These are phyloP conservation scores for Elongisporangium prolatum DNA, from an alignment of 352 stramenopile genomes.

Conservation along the genomic window DNA sequence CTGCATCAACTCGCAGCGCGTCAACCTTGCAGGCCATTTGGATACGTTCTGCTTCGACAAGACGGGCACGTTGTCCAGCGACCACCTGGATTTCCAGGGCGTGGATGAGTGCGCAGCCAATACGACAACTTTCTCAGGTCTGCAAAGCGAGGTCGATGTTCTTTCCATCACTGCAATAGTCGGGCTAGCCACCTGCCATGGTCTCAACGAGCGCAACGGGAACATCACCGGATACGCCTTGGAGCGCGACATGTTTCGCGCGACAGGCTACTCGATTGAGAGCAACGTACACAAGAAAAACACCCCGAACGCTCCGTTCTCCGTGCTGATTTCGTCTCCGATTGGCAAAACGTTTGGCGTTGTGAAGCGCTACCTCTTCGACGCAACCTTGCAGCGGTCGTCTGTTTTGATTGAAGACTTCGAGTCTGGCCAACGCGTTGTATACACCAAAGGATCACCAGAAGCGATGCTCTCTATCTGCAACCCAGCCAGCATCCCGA, in stretches of 20 bases:
- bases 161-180: conserved; percentile 55
- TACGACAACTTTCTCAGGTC: conserved; percentile 29
- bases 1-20: conserved; percentile 67
- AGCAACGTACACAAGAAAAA: conserved; percentile 39
- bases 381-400: conserved; percentile 61
- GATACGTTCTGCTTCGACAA: conserved; percentile 85
- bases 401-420: conserved; percentile 71
- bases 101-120: conserved; percentile 48
- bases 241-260: conserved; percentile 70
- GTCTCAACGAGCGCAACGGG: conserved; percentile 43
- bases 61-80: conserved; percentile 71
- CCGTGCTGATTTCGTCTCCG: conserved; percentile 56
- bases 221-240: conserved; percentile 62
- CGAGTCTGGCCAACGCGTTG: conserved; percentile 48
- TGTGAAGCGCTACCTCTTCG: conserved; percentile 68
- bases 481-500: conserved; percentile 47
- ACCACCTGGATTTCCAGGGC: conserved; percentile 68
- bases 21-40: conserved; percentile 68
- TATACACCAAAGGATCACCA: conserved; percentile 69
- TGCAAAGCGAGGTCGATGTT: conserved; percentile 68
- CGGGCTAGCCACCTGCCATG: conserved; percentile 65
- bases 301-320: conserved; percentile 50
- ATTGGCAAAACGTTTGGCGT: conserved; percentile 68
- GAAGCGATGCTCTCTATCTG: conserved; percentile 66
- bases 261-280: conserved; percentile 57